phyloP scores from a whole-genome alignment of 805 yeast species.

The Lipomyces chichibuensis region DNA sequence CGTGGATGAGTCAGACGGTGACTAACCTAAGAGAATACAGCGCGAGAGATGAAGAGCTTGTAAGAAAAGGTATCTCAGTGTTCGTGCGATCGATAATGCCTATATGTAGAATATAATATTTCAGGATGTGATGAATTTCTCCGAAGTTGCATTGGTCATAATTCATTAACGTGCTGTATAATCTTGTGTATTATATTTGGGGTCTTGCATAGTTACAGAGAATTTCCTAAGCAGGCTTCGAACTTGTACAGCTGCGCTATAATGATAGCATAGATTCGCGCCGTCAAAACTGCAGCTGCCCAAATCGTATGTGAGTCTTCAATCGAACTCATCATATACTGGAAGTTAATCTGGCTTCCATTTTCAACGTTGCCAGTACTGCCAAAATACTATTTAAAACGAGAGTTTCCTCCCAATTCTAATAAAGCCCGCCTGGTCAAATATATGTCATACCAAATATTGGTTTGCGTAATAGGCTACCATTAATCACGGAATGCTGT shows the following conservation, averaged over 20 bases:
- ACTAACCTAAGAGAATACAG: background rate
- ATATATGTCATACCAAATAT: background rate
- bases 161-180: background rate
- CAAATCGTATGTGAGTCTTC: too few species aligned
- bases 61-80: background rate
- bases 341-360: too few species aligned
- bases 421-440: background rate
- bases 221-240: background rate
- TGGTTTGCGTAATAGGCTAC: background rate
- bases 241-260: too few species aligned
- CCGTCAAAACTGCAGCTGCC: too few species aligned
- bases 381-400: too few species aligned
- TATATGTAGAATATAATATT: background rate
- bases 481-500: background rate
- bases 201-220: background rate
- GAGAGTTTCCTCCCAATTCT: background rate
- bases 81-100: background rate
- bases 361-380: too few species aligned
- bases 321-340: too few species aligned
- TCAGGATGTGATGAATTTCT: background rate
- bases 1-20: background rate
- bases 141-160: background rate
- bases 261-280: too few species aligned
- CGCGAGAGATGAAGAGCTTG: background rate
- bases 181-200: background rate